Percentiles rank a stretch among this genome's conserved stretches.
These are phyloP conservation scores for Aspergillus egyptiacus DNA, from an alignment of 495 filamentous ascomycete genomes.

Conservation along the genomic window DNA sequence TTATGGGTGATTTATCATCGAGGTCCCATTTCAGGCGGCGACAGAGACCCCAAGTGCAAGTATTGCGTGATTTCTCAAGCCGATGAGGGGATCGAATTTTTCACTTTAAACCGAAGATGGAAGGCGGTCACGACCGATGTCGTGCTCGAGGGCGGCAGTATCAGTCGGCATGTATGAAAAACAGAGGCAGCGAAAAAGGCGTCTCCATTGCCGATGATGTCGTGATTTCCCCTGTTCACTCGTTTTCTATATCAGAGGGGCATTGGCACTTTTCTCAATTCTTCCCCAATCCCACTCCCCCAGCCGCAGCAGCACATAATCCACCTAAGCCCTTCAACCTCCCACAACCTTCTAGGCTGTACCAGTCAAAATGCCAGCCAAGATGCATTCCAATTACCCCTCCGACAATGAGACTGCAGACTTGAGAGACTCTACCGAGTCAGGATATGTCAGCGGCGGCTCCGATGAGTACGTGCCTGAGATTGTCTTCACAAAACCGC, in stretches of 20 bases:
- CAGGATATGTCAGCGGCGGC: slow-evolving; percentile 77
- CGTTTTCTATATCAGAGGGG: slow-evolving; percentile 29
- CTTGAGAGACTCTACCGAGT: slow-evolving; percentile 54
- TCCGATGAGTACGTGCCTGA: slow-evolving; percentile 62
- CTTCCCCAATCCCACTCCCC: slow-evolving; percentile 13
- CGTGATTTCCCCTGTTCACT: slow-evolving; percentile 30
- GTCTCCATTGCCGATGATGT: slow-evolving; percentile 26
- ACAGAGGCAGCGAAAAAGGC: slow-evolving; percentile 24
- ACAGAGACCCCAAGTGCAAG: slow-evolving; percentile 26
- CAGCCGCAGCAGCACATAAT: slow-evolving; percentile 9
- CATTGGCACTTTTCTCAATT: slow-evolving; percentile 20
- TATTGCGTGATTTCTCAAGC: slow-evolving; percentile 37
- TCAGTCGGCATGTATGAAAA: slow-evolving; percentile 22
- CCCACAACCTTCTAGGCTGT: slow-evolving; percentile 4
- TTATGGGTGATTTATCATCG: slow-evolving; percentile 26
- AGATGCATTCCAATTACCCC: slow-evolving; percentile 34
- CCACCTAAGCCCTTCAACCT: background rate
- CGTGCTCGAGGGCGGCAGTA: slow-evolving; percentile 36
- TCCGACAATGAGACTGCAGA: slow-evolving; percentile 36
- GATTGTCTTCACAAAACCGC: slow-evolving; percentile 80
- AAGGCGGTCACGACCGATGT: slow-evolving; percentile 34
- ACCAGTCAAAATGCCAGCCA: slow-evolving; percentile 37
- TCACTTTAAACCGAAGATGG: slow-evolving; percentile 15
- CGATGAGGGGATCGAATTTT: slow-evolving; percentile 25
- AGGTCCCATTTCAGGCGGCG: slow-evolving; percentile 17